Evolutionary conservation across 257 asterid species (phyloP).

Genomic region (Hygrophila difformis): DNA sequence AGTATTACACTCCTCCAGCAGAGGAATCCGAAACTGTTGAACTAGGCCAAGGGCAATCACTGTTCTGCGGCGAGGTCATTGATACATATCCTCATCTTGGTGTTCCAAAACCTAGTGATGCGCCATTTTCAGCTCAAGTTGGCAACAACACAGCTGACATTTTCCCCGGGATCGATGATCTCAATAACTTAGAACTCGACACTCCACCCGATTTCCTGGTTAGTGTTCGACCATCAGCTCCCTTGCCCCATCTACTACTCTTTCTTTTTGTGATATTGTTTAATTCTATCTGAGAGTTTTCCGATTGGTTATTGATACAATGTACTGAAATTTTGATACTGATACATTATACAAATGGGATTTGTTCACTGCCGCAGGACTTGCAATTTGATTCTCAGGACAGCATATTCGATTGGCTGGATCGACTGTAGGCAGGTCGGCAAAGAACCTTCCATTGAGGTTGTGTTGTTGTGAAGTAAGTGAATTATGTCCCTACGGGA

Average conservation of each 20-base stretch:
- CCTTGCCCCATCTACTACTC: neutral
- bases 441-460: neutral
- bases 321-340: neutral
- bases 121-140: slow-evolving; percentile 23
- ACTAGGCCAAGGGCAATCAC: slow-evolving; percentile 16
- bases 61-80: slow-evolving; percentile 36
- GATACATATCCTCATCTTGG: slow-evolving; percentile 17
- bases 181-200: slow-evolving; percentile 52
- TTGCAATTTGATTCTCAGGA: slow-evolving; percentile 49
- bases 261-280: too few species aligned
- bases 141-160: slow-evolving; percentile 22
- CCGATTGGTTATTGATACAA: too few species aligned
- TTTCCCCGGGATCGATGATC: slow-evolving; percentile 36
- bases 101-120: slow-evolving; percentile 12
- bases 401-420: slow-evolving; percentile 46
- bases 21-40: slow-evolving; percentile 32
- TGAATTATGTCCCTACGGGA: too few species aligned
- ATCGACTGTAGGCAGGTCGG: slow-evolving; percentile 22
- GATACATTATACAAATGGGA: neutral
- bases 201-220: slow-evolving; percentile 59
- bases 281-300: too few species aligned
- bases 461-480: neutral
- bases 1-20: slow-evolving; percentile 25
- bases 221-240: slow-evolving; percentile 25
- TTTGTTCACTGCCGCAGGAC: slow-evolving; percentile 35